A percentile compares a stretch with the other conserved stretches of the same genome.
Conservation (phyloP, 108 stramenopile species). For the Chaetoceros tenuissimus region DNA sequence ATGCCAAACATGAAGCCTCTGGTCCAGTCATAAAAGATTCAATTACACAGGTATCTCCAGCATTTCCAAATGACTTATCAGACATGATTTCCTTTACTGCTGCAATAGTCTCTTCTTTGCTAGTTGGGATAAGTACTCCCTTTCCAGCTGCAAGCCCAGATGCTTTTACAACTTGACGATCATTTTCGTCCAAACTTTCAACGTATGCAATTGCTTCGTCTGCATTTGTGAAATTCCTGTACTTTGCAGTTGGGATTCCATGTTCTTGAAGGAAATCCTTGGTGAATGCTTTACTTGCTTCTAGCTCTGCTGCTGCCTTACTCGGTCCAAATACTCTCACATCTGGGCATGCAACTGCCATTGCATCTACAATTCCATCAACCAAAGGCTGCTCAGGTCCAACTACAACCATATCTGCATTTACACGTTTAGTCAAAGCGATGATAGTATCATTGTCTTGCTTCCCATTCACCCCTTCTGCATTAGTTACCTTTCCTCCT, state of each 20-base stretch:
- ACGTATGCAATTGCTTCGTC: conserved; percentile 83
- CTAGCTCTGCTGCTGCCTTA: conserved; percentile 87
- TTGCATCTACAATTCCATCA: conserved; percentile 84
- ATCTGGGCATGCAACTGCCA: conserved; percentile 59
- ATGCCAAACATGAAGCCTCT: conserved; percentile 94
- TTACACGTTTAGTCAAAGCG: conserved; percentile 39
- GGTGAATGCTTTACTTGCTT: conserved; percentile 96
- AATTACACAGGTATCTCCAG: conserved; percentile 95
- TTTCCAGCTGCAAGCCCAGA: conserved; percentile 99
- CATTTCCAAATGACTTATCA: conserved; percentile 87
- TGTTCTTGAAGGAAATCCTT: conserved; percentile 96
- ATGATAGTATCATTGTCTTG: conserved; percentile 69
- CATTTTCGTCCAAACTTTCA: conserved; percentile 52
- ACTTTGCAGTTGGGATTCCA: conserved; percentile 91
- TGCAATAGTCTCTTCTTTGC: conserved; percentile 82
- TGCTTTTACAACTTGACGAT: conserved; percentile 97
- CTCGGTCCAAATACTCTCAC: conserved; percentile 94
- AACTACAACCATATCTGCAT: conserved; percentile 85
- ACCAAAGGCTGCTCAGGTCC: conserved; percentile 97
- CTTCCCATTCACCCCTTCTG: conserved; percentile 28
- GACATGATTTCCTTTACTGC: conserved; percentile 94
- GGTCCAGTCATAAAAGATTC: conserved; percentile 96
- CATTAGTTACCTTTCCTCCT: conserved; percentile 64
- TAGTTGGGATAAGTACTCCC: conserved; percentile 92
- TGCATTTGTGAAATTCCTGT: conserved; percentile 80